Evolutionary conservation across 371 early-diverging fungal species (phyloP).

Genomic region (Dichotomocladium elegans): DNA sequence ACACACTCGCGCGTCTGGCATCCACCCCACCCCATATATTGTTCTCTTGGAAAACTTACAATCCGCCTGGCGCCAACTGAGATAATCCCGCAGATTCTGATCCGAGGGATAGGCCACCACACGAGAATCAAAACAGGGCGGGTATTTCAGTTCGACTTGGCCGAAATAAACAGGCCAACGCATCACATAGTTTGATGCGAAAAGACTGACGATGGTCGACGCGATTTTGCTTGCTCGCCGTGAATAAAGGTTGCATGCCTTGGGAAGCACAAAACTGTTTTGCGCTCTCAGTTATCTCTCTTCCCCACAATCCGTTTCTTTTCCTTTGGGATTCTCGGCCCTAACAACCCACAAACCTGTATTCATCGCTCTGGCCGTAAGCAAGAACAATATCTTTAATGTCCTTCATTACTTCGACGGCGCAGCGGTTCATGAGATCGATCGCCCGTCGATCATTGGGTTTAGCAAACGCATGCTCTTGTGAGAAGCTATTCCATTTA

Average conservation of each 20-base stretch:
- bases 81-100: conserved; percentile 82
- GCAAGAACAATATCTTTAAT: conserved; percentile 81
- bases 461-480: conserved; percentile 79
- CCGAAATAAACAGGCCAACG: conserved; percentile 80
- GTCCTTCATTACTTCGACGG: conserved; percentile 73
- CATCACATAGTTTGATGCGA: conserved; percentile 83
- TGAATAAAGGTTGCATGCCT: conserved; percentile 66
- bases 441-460: conserved; percentile 90
- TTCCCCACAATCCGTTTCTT: background rate
- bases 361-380: conserved; percentile 96
- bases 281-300: background rate
- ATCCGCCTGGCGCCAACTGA: conserved; percentile 95
- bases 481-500: conserved; percentile 82
- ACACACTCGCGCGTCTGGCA: background rate
- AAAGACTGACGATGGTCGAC: conserved; percentile 80
- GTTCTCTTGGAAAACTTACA: conserved; percentile 51
- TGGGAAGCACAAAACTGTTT: conserved; percentile 69
- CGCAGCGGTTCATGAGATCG: conserved; percentile 83
- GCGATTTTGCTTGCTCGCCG: conserved; percentile 85
- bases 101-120: conserved; percentile 85
- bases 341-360: too few species aligned
- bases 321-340: too few species aligned
- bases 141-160: conserved; percentile 59
- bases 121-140: conserved; percentile 91
- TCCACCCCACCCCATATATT: background rate